Evolutionary conservation across 1,284 basidiomycete species (phyloP).

Genomic region (Boletus semigastroideus): DNA sequence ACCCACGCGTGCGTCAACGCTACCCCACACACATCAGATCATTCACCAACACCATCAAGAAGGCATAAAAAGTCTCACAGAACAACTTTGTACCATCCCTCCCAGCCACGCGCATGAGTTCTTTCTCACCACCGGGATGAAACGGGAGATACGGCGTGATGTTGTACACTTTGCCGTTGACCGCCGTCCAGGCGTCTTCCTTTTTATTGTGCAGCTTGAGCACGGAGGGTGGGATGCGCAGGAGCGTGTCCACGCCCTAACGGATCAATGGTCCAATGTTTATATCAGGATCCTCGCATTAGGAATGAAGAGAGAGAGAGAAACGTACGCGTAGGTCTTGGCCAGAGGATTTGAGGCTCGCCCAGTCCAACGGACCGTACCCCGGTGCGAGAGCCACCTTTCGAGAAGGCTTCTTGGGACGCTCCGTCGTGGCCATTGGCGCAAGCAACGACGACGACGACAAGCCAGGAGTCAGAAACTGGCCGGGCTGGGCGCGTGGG

Average conservation of each 20-base stretch:
- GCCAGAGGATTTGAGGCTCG: slow-evolving; percentile 78
- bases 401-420: slow-evolving; percentile 49
- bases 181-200: slow-evolving; percentile 93
- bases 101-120: slow-evolving; percentile 95
- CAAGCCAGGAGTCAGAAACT: neutral
- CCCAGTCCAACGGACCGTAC: slow-evolving; percentile 94
- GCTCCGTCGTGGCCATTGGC: slow-evolving; percentile 57
- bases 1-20: slow-evolving; percentile 79
- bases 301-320: neutral
- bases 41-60: neutral
- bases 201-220: slow-evolving; percentile 80
- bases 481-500: slow-evolving; percentile 29
- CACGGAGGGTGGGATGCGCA: slow-evolving; percentile 81
- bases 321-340: slow-evolving; percentile 65
- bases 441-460: slow-evolving; percentile 52
- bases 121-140: slow-evolving; percentile 93
- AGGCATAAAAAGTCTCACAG: slow-evolving; percentile 51
- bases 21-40: slow-evolving; percentile 3
- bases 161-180: slow-evolving; percentile 96
- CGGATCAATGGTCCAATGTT: too few species aligned
- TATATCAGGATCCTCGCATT: too few species aligned
- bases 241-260: slow-evolving; percentile 65
- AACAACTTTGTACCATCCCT: slow-evolving; percentile 94
- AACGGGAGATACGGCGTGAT: slow-evolving; percentile 90
- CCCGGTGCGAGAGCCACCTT: slow-evolving; percentile 94